Percentiles rank a stretch among this genome's conserved stretches.
Evolutionary conservation across 2,329 filamentous ascomycete genomes (phyloP).

Genomic region (Salinomyces thailandicus): DNA sequence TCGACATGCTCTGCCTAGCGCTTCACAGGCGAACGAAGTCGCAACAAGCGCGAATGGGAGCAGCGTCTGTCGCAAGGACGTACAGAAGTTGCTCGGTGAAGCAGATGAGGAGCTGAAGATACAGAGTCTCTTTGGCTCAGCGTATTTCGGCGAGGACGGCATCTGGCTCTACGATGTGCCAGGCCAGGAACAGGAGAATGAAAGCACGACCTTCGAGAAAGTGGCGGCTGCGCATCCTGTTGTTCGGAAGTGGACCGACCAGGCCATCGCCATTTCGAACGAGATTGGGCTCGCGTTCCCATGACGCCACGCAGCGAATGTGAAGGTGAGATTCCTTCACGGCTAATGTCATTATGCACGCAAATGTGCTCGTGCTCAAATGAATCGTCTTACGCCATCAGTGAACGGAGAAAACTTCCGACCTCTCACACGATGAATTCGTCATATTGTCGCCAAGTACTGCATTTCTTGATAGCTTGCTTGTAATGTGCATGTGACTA

Average conservation of each 20-base stretch:
- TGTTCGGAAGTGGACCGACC: conserved; percentile 49
- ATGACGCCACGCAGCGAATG: no score
- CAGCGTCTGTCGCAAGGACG: conserved; percentile 2
- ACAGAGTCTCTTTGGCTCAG: conserved; percentile 50
- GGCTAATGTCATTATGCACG: no score
- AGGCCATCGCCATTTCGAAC: conserved; percentile 5
- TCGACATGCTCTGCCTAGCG: conserved; percentile 2
- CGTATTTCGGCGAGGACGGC: conserved; percentile 61
- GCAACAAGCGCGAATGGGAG: conserved; percentile 11
- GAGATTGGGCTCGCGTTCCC: conserved; percentile 9
- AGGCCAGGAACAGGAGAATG: conserved; percentile 27
- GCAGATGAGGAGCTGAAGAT: conserved; percentile 37
- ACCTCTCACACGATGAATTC: no score
- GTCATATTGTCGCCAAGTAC: no score
- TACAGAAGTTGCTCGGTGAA: conserved; percentile 11
- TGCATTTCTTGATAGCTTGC: no score
- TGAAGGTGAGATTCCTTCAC: no score
- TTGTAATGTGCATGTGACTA: no score
- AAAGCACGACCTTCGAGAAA: conserved; percentile 46
- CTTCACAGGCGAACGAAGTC: conserved; percentile 9
- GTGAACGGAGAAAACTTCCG: no score
- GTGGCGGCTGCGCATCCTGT: conserved; percentile 60
- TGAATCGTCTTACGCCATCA: no score
- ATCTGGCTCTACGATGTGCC: conserved; percentile 54
- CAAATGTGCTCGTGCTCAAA: no score